Base-by-base conservation (phyloP, 169 alveolate genomes). In the Plasmodium chabaudi region DNA sequence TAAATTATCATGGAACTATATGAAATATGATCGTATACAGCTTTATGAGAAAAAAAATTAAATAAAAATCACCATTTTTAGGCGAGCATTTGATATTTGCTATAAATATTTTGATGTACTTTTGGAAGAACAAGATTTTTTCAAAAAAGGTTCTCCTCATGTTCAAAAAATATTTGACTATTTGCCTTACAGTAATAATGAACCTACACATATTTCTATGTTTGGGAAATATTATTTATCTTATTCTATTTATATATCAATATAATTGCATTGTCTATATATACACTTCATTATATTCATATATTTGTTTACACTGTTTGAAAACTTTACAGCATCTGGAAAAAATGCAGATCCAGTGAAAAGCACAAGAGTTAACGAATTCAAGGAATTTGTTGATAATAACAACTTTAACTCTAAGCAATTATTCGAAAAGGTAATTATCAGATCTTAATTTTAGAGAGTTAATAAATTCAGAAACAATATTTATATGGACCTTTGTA, bases 21-120 rank as follows among this genome's bases (percentile, higher is more conserved):
- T 34, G 7, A 4, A 34, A 34, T 34, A 0, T 7, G 42, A 34
- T 34, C 1, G 7, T 1, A 63, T 63, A 63, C 6, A 63, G 23
- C 13, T 34, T 5, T 34, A 4, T 7, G 42, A 34, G 42, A 34
- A 34, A 34, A 51, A 13, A 51, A 51, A 56, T 72, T 57, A 13
- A 9, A 46, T 47, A 7, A 13, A 56, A 19, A 15, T 34, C 12
- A 15, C 13, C 5, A 4, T 75, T 63, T 55, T 17, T 67, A 90
- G 94, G 75, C 84, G 94, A 19, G 94, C 94, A 15, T 90, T 86
- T 63, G 64, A 77, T 21, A 59, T 84, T 19, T 88, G 92, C 55
- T 90, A 86, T 42, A 56, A 57, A 51, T 65, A 53, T 59, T 87
- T 90, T 61, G 90, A 72, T 12, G 60, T 68, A 25, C 64, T 90